Evolutionary conservation across 176 grass and related monocot species (phyloP), one percentile per base, ranked within the genome.

Genomic region (Leersia perrieri): DNA sequence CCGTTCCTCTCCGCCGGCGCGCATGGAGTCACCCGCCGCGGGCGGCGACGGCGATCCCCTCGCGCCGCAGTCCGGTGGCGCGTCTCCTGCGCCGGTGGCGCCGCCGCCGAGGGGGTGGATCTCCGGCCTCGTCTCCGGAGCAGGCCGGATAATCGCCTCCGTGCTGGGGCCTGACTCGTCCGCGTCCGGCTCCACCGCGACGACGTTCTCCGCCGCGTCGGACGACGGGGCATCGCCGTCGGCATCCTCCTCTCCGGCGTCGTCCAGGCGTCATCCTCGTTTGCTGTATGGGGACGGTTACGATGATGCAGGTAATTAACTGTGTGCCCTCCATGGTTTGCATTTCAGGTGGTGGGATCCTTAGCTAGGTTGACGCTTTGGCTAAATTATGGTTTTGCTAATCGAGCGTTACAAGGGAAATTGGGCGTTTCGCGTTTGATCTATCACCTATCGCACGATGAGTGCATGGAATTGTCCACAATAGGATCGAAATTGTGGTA

Each of bases 131-230:
- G 70, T 97, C 38, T 88, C 75, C 58, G 84, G 94, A 55, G 89
- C 91, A 23, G 91, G 90, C 67, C 80, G 85, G 53, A 42, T 97
- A 51, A 79, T 97, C 60, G 86, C 89, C 42, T 75, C 89, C 2
- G 87, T 97, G 44, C 78, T 97, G 12, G 82, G 89, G 23, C 81
- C 94, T 16, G 89, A 91, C n/a, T 65, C 77, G 67, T 86, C 81
- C 23, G 81, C 29, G 42, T 69, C 88, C 36, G 87, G 77, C 62
- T 87, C 69, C 70, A 39, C 68, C 64, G 80, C 33, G 66, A 60
- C 33, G 67, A 33, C 66, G 5, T 63, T 69, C 22, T 25, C 14
- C 18, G 11, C 14, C 32, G 68, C 77, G 32, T 87, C 87, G 11
- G 87, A 78, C 44, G 87, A 78, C 44, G 73, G 36, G 40, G 42